Base-by-base conservation (phyloP, 2,329 filamentous ascomycete species). In the Chlorencoelia australis region DNA sequence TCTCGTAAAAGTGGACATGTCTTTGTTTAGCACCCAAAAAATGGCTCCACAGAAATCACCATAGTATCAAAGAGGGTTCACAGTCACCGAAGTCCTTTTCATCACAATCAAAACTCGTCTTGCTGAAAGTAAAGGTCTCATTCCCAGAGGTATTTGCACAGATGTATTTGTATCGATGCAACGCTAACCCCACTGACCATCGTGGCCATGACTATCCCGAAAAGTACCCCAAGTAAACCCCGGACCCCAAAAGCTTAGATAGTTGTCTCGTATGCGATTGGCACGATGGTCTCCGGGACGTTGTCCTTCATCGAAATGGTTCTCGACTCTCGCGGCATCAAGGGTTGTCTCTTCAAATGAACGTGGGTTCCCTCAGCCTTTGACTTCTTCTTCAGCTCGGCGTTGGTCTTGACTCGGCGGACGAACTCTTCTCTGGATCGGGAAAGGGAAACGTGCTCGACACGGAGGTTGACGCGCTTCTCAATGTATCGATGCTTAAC, bases 401-500 rank as follows among this genome's bases (percentile, higher is more conserved):
- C 87, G 73, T 96, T 96, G 63, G 77, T 70, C 85, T 96, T 96
- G 67, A 98, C 89, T 61, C 89, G 82, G 72, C 76, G 80, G 61
- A 96, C 69, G 77, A 98, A 96, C 67, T 91, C 89, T 60, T 96
- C 89, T 63, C 91, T 79, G 60, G 89, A 96, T 66, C 91, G 83
- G 56, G 89, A 96, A 64, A 84, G 83, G 61, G 71, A 70, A 69
- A 98, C 77, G 81, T 98, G 91, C 82, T 98, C 91, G 68, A 96
- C 70, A 65, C 91, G 86, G 71, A 98, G 75, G 80, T 94, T 96
- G 75, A 98, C 80, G 67, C 91, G 89, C 87, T 98, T 98, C 84
- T 98, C 91, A 66, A 98, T 76, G 80, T 95, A 98, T 62, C 89
- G 84, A 82, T 96, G 91, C 72, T 88, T 87, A 66, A 98, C 91